These are phyloP conservation scores for Talaromyces proteolyticus DNA, from an alignment of 495 filamentous ascomycete species.

Conservation along the genomic window DNA sequence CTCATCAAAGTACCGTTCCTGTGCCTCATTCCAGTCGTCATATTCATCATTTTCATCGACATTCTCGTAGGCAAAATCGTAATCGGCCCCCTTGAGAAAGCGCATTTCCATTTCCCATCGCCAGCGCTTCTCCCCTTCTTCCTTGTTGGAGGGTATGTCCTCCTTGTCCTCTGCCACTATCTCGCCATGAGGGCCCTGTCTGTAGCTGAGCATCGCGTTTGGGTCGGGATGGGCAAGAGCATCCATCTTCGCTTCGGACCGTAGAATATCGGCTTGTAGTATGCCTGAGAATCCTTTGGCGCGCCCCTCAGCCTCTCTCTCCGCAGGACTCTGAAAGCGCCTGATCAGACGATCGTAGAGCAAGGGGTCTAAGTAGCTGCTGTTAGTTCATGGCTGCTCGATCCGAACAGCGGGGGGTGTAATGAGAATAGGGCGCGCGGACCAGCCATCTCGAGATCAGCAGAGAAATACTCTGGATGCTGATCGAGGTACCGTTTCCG, in stretches of 20 bases:
- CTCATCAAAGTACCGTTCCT: conserved; percentile 72
- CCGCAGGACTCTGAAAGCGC: conserved; percentile 66
- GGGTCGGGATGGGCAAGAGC: conserved; percentile 52
- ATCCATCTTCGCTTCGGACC: conserved; percentile 67
- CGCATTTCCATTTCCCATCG: conserved; percentile 58
- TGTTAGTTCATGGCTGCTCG: conserved; percentile 19
- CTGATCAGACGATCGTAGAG: conserved; percentile 76
- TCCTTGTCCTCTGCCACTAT: conserved; percentile 52
- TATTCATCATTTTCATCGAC: conserved; percentile 68
- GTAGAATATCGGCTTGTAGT: conserved; percentile 63
- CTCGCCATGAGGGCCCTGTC: conserved; percentile 43
- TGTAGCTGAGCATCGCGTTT: conserved; percentile 40
- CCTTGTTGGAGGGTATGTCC: conserved; percentile 51
- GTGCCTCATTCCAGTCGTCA: conserved; percentile 56
- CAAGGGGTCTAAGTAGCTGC: conserved; percentile 55
- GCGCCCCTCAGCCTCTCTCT: conserved; percentile 66
- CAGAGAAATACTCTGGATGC: conserved; percentile 59
- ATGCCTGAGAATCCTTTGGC: conserved; percentile 68
- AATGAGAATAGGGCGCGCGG: conserved; percentile 33
- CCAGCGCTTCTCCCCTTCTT: conserved; percentile 64
- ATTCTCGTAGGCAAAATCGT: conserved; percentile 65
- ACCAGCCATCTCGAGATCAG: conserved; percentile 60
- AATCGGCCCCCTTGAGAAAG: conserved; percentile 66
- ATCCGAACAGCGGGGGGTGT: background rate
- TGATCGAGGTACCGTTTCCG: conserved; percentile 59